phyloP scores from a whole-genome alignment of 1,139 yeast species.

The Hansenula sp. region DNA sequence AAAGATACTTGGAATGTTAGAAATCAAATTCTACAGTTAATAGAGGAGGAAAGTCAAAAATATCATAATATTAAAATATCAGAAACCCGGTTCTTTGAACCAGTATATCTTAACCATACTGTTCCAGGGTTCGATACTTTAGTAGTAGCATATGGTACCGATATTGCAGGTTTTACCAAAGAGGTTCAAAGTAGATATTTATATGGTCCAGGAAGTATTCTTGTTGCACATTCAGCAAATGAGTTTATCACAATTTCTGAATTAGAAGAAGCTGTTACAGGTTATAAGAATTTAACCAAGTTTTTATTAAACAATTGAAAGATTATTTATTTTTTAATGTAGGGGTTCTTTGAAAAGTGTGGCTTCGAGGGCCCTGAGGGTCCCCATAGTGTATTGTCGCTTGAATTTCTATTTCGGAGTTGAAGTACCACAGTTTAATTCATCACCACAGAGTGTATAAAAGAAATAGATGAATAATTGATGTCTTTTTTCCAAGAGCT shows the following conservation, averaged over 20 bases:
- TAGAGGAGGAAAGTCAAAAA: constrained; percentile 22
- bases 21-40: constrained; percentile 30
- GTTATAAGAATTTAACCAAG: constrained; percentile 50
- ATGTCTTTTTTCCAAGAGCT: no score
- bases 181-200: constrained; percentile 39
- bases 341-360: no score
- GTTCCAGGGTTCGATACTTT: constrained; percentile 59
- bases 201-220: constrained; percentile 66
- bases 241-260: constrained; percentile 50
- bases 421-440: no score
- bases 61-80: constrained; percentile 24
- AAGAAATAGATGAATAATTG: no score
- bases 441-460: no score
- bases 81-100: constrained; percentile 24
- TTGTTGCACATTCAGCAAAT: constrained; percentile 57
- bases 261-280: constrained; percentile 47
- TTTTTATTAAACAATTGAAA: no score
- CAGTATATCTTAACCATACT: constrained; percentile 48
- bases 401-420: no score
- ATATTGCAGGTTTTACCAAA: constrained; percentile 47
- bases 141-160: constrained; percentile 56
- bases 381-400: no score
- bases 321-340: no score
- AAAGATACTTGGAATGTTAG: constrained; percentile 35
- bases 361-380: no score